Conservation (phyloP, 192 early-diverging fungal genomes). For the Dissophora globulifera region DNA sequence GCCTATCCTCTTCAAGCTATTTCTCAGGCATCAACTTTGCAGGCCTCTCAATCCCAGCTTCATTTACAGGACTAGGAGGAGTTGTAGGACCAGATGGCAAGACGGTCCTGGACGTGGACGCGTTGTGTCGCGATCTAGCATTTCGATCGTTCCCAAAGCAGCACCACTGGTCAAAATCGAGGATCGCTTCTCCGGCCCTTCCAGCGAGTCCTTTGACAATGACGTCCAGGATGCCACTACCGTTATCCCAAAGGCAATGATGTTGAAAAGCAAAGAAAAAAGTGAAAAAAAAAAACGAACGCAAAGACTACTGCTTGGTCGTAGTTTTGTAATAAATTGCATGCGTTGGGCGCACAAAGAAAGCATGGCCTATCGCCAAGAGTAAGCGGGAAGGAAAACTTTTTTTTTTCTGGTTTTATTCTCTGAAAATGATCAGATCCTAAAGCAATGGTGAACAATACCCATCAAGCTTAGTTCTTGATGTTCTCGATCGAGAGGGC, state of each 20-base stretch:
- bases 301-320: too few relatives aligned
- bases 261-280: background rate
- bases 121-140: slow-evolving; percentile 35
- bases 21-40: slow-evolving; percentile 7
- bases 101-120: slow-evolving; percentile 24
- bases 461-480: slow-evolving; percentile 53
- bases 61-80: slow-evolving; percentile 24
- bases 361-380: too few relatives aligned
- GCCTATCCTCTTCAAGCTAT: slow-evolving; percentile 7
- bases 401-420: too few relatives aligned
- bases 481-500: slow-evolving; percentile 55
- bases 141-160: slow-evolving; percentile 46
- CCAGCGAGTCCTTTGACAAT: too few relatives aligned
- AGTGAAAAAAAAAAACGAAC: background rate
- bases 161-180: slow-evolving; percentile 43
- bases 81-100: slow-evolving; percentile 24
- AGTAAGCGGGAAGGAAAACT: too few relatives aligned
- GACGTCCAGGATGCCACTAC: too few relatives aligned
- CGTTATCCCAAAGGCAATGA: background rate
- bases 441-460: slow-evolving; percentile 10
- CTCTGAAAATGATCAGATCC: slow-evolving; percentile 25
- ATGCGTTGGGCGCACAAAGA: too few relatives aligned
- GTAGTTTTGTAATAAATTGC: too few relatives aligned
- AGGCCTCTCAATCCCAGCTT: slow-evolving; percentile 5
- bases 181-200: too few relatives aligned